phyloP scores from a whole-genome alignment of 1,284 basidiomycete genomes.

The Cutaneotrichosporon cavernicola region DNA sequence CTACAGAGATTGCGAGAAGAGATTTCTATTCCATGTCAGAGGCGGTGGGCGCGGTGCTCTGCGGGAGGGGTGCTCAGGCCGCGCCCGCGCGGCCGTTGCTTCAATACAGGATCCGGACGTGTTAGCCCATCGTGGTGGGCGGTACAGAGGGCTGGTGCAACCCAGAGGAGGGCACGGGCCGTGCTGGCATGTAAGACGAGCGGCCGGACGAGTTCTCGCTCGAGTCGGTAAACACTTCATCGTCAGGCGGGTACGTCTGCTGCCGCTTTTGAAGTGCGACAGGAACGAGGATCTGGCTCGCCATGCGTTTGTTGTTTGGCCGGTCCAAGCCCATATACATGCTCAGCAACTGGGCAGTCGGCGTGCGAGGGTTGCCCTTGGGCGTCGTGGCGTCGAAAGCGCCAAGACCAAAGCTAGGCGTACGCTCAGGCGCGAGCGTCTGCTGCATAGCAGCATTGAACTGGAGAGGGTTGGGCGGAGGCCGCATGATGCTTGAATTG shows the following conservation, averaged over 20 bases:
- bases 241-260: not conserved
- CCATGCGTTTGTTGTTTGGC: conserved; percentile 50
- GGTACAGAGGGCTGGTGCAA: not conserved
- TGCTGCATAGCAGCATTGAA: conserved; percentile 42
- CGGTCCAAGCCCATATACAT: conserved; percentile 27
- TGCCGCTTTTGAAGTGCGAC: conserved; percentile 32
- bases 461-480: conserved; percentile 23
- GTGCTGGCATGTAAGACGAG: not conserved
- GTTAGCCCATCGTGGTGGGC: not conserved
- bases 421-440: conserved; percentile 50
- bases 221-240: not conserved
- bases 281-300: conserved; percentile 47
- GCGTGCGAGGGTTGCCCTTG: conserved; percentile 9
- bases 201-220: not conserved
- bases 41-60: too few relatives aligned
- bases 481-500: conserved; percentile 4
- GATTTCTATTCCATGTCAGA: not conserved
- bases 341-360: conserved; percentile 7
- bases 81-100: not conserved
- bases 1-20: not conserved
- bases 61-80: not conserved
- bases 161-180: not conserved
- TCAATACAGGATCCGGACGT: not conserved
- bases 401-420: conserved; percentile 42
- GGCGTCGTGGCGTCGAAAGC: conserved; percentile 13